Evolutionary conservation across 176 grass and related monocot genomes (phyloP), one percentile per base, ranked within the genome.

Genomic region (Areca catechu): DNA sequence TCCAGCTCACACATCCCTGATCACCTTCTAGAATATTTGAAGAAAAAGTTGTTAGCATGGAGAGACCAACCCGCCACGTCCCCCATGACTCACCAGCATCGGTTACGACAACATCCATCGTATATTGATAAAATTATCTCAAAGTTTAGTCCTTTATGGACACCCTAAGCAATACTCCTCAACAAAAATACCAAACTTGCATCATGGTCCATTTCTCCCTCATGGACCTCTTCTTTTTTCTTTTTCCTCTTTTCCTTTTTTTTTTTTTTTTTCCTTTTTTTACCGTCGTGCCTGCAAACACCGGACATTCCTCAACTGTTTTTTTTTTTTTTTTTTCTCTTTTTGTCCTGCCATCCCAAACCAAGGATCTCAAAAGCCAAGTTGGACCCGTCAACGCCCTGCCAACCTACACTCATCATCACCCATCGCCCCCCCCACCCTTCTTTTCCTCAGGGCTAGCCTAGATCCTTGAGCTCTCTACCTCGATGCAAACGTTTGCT

Each of bases 231-330:
- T 10, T 47, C 18, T 62, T 16, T 55, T 55, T 28, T 64, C 58
- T 69, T 24, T 62, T 58, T 30, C 55, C 68, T 66, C 71, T 65
- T 61, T 56, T 51, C 20, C 0, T 37, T 73, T 57, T 47, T 60
- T 55, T 68, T 62, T 79, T 69, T 18, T 61, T 66, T 57, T 71
- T 64, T 58, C 49, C 61, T 18, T 61, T 66, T 57, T 71, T 64
- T 58, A 56, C 61, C 62, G 70, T 66, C 60, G 10, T 70, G 61
- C 30, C 75, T 80, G 74, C 67, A 77, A 83, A 90, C 71, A 74
- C 72, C 67, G 66, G 72, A 91, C 86, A 91, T 85, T 97, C 87
- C 77, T 82, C 34, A 87, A 91, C 80, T 78, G 74, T 83, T 70
- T 66, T 79, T n/a, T n/a, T n/a, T n/a, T n/a, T n/a, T n/a, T n/a